A percentile compares a stretch with the other conserved stretches of the same genome.
phyloP scores from a whole-genome alignment of 805 yeast genomes.

The Clavispora fructus region DNA sequence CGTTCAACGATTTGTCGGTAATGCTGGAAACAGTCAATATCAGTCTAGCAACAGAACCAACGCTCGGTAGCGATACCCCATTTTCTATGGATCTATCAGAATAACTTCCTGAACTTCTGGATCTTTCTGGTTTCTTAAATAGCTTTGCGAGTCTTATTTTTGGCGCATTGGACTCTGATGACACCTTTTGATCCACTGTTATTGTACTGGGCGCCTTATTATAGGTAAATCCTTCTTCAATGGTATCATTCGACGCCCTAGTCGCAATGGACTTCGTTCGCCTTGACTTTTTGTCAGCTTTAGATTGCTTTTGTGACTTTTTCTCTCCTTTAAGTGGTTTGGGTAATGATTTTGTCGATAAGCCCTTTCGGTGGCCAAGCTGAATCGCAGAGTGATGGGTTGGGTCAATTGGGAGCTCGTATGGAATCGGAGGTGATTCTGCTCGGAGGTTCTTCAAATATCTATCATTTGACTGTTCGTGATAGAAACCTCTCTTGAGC shows the following conservation, averaged over 20 bases:
- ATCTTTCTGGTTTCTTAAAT: slow-evolving; percentile 8
- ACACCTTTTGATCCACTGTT: neutral
- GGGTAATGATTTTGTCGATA: neutral
- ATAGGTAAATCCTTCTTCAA: neutral
- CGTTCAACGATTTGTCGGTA: neutral
- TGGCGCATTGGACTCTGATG: neutral
- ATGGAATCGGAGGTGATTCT: slow-evolving; percentile 14
- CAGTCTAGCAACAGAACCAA: neutral
- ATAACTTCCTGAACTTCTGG: slow-evolving; percentile 9
- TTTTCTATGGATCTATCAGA: neutral
- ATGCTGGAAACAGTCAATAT: neutral
- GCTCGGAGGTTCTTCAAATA: slow-evolving; percentile 8
- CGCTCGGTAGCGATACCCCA: neutral
- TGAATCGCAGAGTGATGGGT: neutral
- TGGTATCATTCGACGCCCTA: neutral
- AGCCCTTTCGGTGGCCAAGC: neutral
- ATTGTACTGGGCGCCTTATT: neutral
- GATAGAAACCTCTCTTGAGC: slow-evolving; percentile 10
- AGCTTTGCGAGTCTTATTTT: slow-evolving; percentile 11
- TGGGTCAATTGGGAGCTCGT: slow-evolving; percentile 8
- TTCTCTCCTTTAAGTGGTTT: neutral
- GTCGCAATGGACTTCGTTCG: neutral
- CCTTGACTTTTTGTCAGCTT: neutral
- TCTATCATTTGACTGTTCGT: slow-evolving; percentile 4
- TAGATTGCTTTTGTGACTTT: neutral